A percentile compares a stretch with the other conserved stretches of the same genome.
These are phyloP conservation scores for Fusarium clavum DNA, from an alignment of 2,329 filamentous ascomycete species.

Conservation along the genomic window DNA sequence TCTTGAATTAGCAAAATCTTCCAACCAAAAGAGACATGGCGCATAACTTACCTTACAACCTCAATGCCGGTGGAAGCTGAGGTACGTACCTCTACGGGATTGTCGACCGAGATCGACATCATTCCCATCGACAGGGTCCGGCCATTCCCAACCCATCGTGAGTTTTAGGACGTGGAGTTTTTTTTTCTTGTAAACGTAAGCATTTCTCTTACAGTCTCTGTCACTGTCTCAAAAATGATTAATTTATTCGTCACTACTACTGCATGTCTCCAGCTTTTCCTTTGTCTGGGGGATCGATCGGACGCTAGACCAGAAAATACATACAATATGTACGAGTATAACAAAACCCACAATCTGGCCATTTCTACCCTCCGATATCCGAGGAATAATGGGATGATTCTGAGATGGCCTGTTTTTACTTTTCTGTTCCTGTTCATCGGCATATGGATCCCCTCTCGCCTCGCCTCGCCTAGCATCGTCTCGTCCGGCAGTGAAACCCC, in stretches of 20 bases:
- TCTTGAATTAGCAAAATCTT: slow-evolving; percentile 5
- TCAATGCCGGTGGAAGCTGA: background rate
- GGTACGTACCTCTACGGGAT: slow-evolving; percentile 16
- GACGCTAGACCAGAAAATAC: slow-evolving; percentile 8
- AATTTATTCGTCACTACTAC: background rate
- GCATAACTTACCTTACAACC: slow-evolving; percentile 10
- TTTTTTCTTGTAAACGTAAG: background rate
- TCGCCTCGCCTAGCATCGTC: slow-evolving; percentile 19
- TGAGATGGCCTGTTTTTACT: background rate
- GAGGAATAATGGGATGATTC: slow-evolving; percentile 3
- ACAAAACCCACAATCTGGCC: slow-evolving; percentile 10
- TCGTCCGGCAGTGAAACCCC: slow-evolving; percentile 38
- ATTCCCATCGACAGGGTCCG: slow-evolving; percentile 44
- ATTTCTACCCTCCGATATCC: slow-evolving; percentile 29
- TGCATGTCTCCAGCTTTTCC: slow-evolving; percentile 24
- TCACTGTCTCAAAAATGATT: background rate
- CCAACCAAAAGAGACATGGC: slow-evolving; percentile 19
- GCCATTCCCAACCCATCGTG: slow-evolving; percentile 6
- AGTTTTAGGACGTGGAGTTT: slow-evolving; percentile 1
- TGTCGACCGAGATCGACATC: slow-evolving; percentile 44
- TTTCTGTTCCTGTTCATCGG: background rate
- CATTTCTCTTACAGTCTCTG: background rate
- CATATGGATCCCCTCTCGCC: background rate
- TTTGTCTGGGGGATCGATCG: slow-evolving; percentile 20
- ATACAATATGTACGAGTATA: background rate